Evolutionary conservation across 805 yeast species (phyloP).

Genomic region (Kodamaea kaohsiungensis): DNA sequence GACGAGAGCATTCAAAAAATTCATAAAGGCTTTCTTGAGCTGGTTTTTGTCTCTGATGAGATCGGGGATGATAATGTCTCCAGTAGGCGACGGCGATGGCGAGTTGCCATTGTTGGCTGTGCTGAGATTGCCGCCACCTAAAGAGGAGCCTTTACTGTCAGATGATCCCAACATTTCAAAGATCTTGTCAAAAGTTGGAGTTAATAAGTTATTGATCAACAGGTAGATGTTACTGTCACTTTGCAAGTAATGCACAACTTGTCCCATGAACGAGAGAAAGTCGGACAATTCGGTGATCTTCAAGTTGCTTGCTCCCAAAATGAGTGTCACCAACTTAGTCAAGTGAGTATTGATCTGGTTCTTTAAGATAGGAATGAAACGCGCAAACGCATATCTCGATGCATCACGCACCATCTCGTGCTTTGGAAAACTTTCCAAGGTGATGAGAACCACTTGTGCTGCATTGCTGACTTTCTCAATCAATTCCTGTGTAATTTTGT

Average conservation of each 20-base stretch:
- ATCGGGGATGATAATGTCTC: conserved; percentile 52
- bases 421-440: conserved; percentile 72
- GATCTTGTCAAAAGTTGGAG: conserved; percentile 72
- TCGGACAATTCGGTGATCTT: conserved; percentile 70
- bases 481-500: conserved; percentile 25
- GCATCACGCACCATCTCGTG: conserved; percentile 79
- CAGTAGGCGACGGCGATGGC: conserved; percentile 15
- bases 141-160: not conserved
- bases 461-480: conserved; percentile 55
- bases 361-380: conserved; percentile 74
- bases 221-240: conserved; percentile 68
- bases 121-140: not conserved
- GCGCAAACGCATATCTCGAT: conserved; percentile 80
- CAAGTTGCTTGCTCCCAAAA: conserved; percentile 56
- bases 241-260: conserved; percentile 77
- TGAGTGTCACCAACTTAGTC: conserved; percentile 66
- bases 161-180: conserved; percentile 42
- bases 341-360: conserved; percentile 48
- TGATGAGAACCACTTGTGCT: conserved; percentile 80
- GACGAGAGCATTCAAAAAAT: conserved; percentile 66
- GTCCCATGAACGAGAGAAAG: conserved; percentile 84
- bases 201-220: conserved; percentile 67
- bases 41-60: conserved; percentile 62
- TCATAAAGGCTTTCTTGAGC: conserved; percentile 69
- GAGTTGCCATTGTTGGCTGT: conserved; percentile 7